These are phyloP conservation scores for Schrenkiella parvula DNA, from an alignment of 345 rosid species.

Conservation along the genomic window DNA sequence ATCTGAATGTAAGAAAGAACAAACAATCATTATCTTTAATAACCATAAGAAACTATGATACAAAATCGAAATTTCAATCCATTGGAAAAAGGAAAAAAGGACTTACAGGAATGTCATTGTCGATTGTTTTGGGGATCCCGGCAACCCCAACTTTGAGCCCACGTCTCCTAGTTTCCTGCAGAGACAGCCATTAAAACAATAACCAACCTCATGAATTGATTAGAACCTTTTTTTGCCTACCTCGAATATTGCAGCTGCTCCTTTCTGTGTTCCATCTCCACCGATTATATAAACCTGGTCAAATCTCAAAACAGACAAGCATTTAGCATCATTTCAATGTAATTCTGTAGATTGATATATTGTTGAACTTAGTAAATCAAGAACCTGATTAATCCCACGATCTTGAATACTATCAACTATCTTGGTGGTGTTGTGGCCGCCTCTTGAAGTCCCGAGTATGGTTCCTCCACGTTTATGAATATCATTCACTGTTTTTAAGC, in stretches of 20 bases:
- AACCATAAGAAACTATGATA: background rate
- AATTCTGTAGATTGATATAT: background rate
- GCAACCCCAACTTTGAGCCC: constrained; percentile 76
- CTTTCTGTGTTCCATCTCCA: constrained; percentile 80
- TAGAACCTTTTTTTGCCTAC: constrained; percentile 21
- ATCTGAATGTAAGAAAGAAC: constrained; percentile 32
- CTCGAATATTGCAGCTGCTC: constrained; percentile 66
- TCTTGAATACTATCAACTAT: constrained; percentile 86
- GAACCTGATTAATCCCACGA: constrained; percentile 75
- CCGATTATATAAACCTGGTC: constrained; percentile 72
- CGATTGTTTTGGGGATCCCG: constrained; percentile 77
- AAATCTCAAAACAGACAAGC: background rate
- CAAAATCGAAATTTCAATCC: background rate
- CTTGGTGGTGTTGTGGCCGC: constrained; percentile 70
- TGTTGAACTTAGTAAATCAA: background rate
- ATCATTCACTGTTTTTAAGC: constrained; percentile 61
- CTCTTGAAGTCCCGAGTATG: constrained; percentile 71
- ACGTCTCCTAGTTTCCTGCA: constrained; percentile 58
- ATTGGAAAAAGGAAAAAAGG: background rate
- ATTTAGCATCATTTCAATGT: background rate
- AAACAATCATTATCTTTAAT: background rate
- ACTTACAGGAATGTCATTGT: constrained; percentile 66
- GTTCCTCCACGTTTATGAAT: constrained; percentile 87
- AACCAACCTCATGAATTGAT: background rate
- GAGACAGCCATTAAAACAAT: background rate